These are phyloP conservation scores for Suillus discolor DNA, from an alignment of 768 basidiomycete species.

Conservation along the genomic window DNA sequence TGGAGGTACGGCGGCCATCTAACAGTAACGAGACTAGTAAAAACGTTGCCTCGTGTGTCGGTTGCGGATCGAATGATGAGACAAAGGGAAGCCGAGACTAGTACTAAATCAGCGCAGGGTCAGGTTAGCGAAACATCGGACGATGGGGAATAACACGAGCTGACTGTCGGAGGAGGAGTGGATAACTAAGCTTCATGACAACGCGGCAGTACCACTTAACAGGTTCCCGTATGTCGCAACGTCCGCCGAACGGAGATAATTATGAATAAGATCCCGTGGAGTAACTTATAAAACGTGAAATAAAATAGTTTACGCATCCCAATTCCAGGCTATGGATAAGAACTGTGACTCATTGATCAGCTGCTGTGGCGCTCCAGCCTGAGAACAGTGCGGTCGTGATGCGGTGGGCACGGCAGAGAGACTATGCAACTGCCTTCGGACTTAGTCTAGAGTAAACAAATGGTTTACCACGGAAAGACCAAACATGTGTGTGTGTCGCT, in stretches of 20 bases:
- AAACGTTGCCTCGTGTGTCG: not conserved
- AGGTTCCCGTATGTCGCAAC: not conserved
- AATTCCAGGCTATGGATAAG: not conserved
- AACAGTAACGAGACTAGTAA: not conserved
- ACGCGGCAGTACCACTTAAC: not conserved
- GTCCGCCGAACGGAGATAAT: not conserved
- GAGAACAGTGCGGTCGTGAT: not conserved
- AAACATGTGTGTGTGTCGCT: too few relatives aligned
- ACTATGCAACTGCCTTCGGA: not conserved
- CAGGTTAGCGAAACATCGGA: not conserved
- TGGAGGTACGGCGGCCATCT: not conserved
- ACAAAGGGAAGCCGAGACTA: not conserved
- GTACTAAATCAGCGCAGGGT: not conserved
- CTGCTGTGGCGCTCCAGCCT: conserved; percentile 1
- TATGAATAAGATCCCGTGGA: too few relatives aligned
- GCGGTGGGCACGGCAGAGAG: not conserved
- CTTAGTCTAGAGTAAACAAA: too few relatives aligned
- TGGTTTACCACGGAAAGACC: not conserved
- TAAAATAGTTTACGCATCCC: not conserved
- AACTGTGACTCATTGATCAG: conserved; percentile 1
- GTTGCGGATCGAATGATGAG: conserved; percentile 5
- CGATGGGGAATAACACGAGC: not conserved
- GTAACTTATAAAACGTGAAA: not conserved
- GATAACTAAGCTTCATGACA: not conserved
- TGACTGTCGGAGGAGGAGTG: not conserved